phyloP scores from a whole-genome alignment of 2,329 filamentous ascomycete genomes.

The Claviceps quebecensis region DNA sequence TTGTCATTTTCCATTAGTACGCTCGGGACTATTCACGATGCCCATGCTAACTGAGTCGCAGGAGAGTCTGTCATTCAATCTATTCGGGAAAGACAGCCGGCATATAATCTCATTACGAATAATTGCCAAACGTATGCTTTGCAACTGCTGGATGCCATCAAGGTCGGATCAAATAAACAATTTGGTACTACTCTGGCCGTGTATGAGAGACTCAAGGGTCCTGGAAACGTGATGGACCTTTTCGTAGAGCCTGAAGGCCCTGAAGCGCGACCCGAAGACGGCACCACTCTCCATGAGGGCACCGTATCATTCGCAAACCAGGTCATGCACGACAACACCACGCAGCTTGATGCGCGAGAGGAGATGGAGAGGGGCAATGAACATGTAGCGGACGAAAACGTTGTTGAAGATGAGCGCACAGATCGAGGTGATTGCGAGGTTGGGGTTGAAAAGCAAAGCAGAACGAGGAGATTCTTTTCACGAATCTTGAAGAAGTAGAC shows the following conservation, averaged over 20 bases:
- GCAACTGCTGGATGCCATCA: constrained; percentile 38
- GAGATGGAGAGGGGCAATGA: constrained; percentile 12
- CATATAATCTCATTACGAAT: constrained; percentile 45
- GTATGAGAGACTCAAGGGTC: constrained; percentile 35
- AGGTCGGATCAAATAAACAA: constrained; percentile 33
- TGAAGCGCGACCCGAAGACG: constrained; percentile 14
- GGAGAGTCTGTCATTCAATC: constrained; percentile 38
- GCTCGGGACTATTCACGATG: neutral
- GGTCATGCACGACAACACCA: constrained; percentile 41
- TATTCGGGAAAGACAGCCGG: constrained; percentile 33
- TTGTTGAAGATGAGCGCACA: constrained; percentile 5
- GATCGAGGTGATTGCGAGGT: neutral
- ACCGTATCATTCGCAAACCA: constrained; percentile 35
- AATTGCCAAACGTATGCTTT: constrained; percentile 46
- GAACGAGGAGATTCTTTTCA: constrained; percentile 6
- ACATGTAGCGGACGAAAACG: constrained; percentile 4
- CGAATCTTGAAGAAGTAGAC: constrained; percentile 6
- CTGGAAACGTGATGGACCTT: constrained; percentile 36
- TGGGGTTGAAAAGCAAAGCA: neutral
- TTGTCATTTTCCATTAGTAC: neutral
- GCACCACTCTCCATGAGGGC: constrained; percentile 12
- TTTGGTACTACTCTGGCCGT: constrained; percentile 40
- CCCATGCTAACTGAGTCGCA: constrained; percentile 10
- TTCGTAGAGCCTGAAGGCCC: constrained; percentile 18
- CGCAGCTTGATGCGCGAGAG: constrained; percentile 30